Conservation (phyloP, 1,139 yeast species). For the Hyphopichia pseudoburtonii region DNA sequence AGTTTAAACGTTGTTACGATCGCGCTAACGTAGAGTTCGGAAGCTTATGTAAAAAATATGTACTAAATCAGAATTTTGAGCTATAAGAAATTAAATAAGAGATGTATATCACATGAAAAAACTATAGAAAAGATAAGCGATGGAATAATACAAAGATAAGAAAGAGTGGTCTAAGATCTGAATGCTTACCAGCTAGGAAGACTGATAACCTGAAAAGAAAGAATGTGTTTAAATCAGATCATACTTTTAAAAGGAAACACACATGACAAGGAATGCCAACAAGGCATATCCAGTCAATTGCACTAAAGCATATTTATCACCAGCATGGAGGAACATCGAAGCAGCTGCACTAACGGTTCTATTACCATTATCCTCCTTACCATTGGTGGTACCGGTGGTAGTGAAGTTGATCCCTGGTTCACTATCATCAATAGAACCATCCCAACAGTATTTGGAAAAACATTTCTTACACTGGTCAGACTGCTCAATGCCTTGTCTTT, state of each 20-base stretch:
- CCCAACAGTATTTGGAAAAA: constrained; percentile 81
- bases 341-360: constrained; percentile 16
- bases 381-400: constrained; percentile 44
- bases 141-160: neutral
- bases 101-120: no score
- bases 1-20: no score
- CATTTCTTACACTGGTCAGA: constrained; percentile 75
- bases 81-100: no score
- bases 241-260: constrained; percentile 4
- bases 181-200: no score
- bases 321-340: constrained; percentile 7
- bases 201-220: neutral
- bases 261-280: constrained; percentile 10
- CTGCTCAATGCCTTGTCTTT: constrained; percentile 61
- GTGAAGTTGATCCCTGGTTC: constrained; percentile 43
- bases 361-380: constrained; percentile 23
- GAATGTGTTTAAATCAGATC: neutral
- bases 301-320: constrained; percentile 7
- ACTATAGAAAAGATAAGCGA: no score
- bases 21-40: no score
- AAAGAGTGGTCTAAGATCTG: no score
- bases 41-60: no score
- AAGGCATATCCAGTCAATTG: constrained; percentile 13
- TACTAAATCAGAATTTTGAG: no score
- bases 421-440: constrained; percentile 43